Evolutionary conservation across 2,329 filamentous ascomycete genomes (phyloP).

Genomic region (Bipolaris sorokiniana): DNA sequence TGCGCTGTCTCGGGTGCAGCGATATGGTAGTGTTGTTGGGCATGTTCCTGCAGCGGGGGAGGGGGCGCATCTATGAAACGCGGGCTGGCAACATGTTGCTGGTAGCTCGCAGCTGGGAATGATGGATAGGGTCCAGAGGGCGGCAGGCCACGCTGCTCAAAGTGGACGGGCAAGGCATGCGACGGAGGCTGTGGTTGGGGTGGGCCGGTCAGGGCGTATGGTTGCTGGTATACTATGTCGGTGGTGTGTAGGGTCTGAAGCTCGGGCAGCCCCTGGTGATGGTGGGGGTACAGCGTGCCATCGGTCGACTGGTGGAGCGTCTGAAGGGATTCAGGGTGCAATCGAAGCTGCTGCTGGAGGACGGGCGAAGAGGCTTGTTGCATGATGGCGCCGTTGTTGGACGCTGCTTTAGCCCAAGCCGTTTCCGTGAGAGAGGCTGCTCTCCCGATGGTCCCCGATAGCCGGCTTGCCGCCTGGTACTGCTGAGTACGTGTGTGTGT

Average conservation of each 20-base stretch:
- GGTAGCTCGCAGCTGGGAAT: constrained; percentile 30
- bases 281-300: constrained; percentile 29
- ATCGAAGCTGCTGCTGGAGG: constrained; percentile 29
- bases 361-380: constrained; percentile 28
- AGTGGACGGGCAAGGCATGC: constrained; percentile 35
- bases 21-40: constrained; percentile 27
- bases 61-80: constrained; percentile 31
- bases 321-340: constrained; percentile 37
- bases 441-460: constrained; percentile 7
- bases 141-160: constrained; percentile 44
- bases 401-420: constrained; percentile 34
- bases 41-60: constrained; percentile 21
- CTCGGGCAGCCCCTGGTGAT: constrained; percentile 37
- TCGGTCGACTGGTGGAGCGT: constrained; percentile 40
- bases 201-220: constrained; percentile 27
- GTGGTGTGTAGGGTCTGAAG: constrained; percentile 50
- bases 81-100: constrained; percentile 34
- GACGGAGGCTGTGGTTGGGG: constrained; percentile 26
- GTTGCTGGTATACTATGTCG: constrained; percentile 33
- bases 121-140: constrained; percentile 31
- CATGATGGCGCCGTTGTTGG: constrained; percentile 32
- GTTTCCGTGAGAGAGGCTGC: constrained; percentile 12
- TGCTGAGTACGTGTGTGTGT: not conserved
- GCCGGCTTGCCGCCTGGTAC: constrained; percentile 1
- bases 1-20: constrained; percentile 21